phyloP scores from a whole-genome alignment of 2,329 filamentous ascomycete species.

The Endothia cerciana region DNA sequence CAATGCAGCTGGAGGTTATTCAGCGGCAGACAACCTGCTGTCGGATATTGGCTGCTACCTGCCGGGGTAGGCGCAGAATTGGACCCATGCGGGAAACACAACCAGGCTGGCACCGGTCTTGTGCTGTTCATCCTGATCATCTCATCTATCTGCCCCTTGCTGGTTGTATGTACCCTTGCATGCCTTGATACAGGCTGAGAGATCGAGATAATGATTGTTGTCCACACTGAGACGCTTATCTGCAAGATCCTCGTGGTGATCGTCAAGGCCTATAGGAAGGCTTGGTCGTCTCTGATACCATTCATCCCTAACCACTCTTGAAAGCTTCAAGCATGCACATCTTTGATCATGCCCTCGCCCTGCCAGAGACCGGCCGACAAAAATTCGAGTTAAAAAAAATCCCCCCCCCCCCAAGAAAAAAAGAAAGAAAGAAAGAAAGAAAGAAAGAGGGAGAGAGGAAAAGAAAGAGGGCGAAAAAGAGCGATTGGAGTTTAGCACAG shows the following conservation, averaged over 20 bases:
- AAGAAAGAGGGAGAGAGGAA: too few species aligned
- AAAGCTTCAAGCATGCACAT: too few species aligned
- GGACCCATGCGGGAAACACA: neutral
- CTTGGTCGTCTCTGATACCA: neutral
- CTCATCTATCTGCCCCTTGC: neutral
- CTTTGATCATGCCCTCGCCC: too few species aligned
- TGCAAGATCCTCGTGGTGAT: constrained; percentile 21
- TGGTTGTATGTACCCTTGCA: neutral
- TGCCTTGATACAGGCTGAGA: neutral
- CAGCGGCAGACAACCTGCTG: too few species aligned
- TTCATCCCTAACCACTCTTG: neutral
- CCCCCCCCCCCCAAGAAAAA: too few species aligned
- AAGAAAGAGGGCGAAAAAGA: too few species aligned
- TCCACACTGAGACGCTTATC: constrained; percentile 9
- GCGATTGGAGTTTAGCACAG: neutral
- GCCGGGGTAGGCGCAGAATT: neutral
- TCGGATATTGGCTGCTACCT: neutral
- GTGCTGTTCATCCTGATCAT: neutral
- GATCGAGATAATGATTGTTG: constrained; percentile 5
- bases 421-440: neutral
- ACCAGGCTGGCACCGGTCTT: neutral
- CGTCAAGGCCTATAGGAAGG: neutral
- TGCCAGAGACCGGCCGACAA: too few species aligned
- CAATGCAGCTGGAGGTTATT: too few species aligned
- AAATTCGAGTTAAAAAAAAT: too few species aligned